A percentile compares a stretch with the other conserved stretches of the same genome.
These are phyloP conservation scores for Furcasterigmium furcatum DNA, from an alignment of 2,329 filamentous ascomycete species.

Conservation along the genomic window DNA sequence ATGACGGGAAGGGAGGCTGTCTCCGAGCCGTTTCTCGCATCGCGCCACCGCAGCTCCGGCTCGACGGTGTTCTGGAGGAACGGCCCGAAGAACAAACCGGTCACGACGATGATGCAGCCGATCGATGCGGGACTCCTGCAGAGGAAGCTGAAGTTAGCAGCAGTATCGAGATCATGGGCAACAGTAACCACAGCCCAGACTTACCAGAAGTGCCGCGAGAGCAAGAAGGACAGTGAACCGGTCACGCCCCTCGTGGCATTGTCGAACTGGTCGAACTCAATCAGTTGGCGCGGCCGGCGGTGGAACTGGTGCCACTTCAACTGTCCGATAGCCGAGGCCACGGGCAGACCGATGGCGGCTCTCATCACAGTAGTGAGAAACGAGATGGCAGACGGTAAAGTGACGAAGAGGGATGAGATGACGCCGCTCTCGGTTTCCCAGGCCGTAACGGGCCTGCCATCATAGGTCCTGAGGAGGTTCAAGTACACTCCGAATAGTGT, in stretches of 20 bases:
- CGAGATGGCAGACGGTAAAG: background rate
- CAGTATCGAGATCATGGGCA: too few relatives aligned
- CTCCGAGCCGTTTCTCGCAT: too few relatives aligned
- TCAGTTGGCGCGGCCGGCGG: background rate
- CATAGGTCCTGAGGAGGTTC: background rate
- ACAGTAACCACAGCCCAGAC: too few relatives aligned
- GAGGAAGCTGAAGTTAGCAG: too few relatives aligned
- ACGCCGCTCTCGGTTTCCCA: background rate
- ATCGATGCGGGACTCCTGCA: background rate
- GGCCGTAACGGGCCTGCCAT: background rate
- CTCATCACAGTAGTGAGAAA: background rate
- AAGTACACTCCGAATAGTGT: background rate
- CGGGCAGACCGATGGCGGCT: background rate
- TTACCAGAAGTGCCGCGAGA: background rate
- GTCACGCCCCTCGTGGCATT: background rate
- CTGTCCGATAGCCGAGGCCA: constrained; percentile 2
- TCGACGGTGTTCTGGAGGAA: constrained; percentile 1
- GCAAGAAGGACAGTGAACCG: background rate
- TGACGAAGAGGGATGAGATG: background rate
- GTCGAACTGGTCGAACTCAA: background rate
- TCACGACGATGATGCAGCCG: background rate
- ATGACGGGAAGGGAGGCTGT: background rate
- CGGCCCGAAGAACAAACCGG: background rate
- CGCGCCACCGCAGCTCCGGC: background rate
- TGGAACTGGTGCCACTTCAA: constrained; percentile 1